A percentile compares a stretch with the other conserved stretches of the same genome.
These are phyloP conservation scores for Asterochloris sp. DNA, from an alignment of 139 green algal species.

Conservation along the genomic window DNA sequence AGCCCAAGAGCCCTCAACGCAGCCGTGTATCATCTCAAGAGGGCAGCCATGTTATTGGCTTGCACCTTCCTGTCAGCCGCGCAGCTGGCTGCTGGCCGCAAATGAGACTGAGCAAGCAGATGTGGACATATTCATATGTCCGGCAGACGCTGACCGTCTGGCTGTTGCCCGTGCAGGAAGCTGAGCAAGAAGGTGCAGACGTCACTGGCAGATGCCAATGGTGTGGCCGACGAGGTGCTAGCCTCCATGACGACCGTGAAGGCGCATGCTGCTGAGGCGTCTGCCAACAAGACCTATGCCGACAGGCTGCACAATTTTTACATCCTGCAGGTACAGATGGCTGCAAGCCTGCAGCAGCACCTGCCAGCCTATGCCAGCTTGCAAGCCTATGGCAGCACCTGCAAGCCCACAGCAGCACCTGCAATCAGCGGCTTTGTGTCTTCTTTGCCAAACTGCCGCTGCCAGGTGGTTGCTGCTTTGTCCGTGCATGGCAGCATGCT, in stretches of 20 bases:
- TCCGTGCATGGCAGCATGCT: neutral
- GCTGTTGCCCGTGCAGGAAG: slow-evolving; percentile 19
- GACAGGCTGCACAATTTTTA: slow-evolving; percentile 52
- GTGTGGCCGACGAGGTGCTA: slow-evolving; percentile 70
- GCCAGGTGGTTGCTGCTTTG: neutral
- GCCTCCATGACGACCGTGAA: slow-evolving; percentile 72
- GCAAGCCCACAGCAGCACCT: neutral
- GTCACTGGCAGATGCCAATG: slow-evolving; percentile 72
- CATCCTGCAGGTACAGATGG: slow-evolving; percentile 22
- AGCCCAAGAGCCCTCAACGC: too few relatives aligned
- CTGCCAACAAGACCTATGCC: slow-evolving; percentile 49
- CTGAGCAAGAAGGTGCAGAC: slow-evolving; percentile 72
- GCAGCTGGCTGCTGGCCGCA: too few relatives aligned
- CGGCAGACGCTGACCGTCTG: neutral
- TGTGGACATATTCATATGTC: too few relatives aligned
- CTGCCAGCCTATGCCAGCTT: too few relatives aligned
- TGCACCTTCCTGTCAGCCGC: too few relatives aligned
- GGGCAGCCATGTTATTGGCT: too few relatives aligned
- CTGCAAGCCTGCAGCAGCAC: neutral
- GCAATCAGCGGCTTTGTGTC: neutral
- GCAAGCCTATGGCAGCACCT: too few relatives aligned
- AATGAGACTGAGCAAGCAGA: too few relatives aligned
- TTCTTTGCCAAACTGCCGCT: neutral
- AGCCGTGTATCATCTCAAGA: too few relatives aligned
- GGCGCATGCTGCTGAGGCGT: slow-evolving; percentile 62